Conservation (phyloP, 495 filamentous ascomycete genomes). For the Cercophora scortea region DNA sequence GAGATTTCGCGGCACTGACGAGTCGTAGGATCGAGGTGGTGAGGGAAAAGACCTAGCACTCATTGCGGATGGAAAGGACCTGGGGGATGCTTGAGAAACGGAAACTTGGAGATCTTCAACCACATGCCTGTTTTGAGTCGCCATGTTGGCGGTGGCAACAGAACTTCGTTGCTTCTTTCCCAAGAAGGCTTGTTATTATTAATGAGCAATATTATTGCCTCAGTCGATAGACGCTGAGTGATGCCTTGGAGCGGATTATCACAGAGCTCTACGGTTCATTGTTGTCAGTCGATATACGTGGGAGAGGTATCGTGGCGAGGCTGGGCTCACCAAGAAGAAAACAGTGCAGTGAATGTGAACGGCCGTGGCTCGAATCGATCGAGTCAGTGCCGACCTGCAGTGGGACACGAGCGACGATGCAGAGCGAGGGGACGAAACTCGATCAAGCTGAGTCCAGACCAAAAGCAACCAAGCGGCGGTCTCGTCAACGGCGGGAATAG, state of each 20-base stretch:
- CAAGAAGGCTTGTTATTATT: background rate
- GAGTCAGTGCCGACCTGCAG: background rate
- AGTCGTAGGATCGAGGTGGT: background rate
- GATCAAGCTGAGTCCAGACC: background rate
- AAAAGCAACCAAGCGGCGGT: background rate
- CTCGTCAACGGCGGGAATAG: constrained; percentile 3
- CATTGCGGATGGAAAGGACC: background rate
- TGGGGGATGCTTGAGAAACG: background rate
- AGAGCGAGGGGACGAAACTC: background rate
- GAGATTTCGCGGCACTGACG: background rate
- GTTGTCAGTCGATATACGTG: too few species aligned
- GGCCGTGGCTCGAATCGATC: background rate
- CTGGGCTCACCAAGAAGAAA: background rate
- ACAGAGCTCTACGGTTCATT: too few species aligned
- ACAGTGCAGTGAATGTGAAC: background rate
- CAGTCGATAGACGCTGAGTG: too few species aligned
- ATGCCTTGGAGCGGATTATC: too few species aligned
- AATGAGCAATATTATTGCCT: too few species aligned
- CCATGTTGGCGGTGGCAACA: constrained; percentile 14
- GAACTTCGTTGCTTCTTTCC: background rate
- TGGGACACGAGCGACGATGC: background rate
- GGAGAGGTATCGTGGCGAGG: too few species aligned
- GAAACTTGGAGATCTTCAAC: background rate
- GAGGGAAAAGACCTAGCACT: background rate
- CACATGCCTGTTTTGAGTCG: constrained; percentile 20